A percentile compares a stretch with the other conserved stretches of the same genome.
These are phyloP conservation scores for Ilyonectria robusta DNA, from an alignment of 2,329 filamentous ascomycete species.

Conservation along the genomic window DNA sequence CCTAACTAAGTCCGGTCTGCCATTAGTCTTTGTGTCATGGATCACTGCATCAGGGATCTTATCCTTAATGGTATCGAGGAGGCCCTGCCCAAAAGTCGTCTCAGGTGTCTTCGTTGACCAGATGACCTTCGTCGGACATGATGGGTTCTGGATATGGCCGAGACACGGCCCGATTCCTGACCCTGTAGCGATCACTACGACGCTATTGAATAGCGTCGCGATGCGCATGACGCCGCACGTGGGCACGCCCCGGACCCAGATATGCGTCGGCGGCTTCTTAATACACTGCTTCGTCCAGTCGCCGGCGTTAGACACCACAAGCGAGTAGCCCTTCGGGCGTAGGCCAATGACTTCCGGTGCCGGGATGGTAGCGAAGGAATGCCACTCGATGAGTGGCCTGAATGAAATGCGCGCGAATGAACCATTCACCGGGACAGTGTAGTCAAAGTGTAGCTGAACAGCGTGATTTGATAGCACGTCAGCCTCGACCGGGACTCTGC, in stretches of 20 bases:
- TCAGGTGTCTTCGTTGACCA: conserved; percentile 77
- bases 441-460: conserved; percentile 77
- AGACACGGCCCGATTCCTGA: conserved; percentile 80
- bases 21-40: conserved; percentile 73
- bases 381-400: conserved; percentile 78
- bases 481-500: conserved; percentile 75
- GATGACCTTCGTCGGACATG: conserved; percentile 70
- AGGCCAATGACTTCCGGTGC: conserved; percentile 57
- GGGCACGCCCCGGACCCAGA: conserved; percentile 80
- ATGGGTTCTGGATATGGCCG: conserved; percentile 67
- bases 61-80: conserved; percentile 68
- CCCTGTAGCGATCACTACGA: conserved; percentile 79
- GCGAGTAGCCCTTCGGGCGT: conserved; percentile 68
- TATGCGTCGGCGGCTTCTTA: conserved; percentile 68
- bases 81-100: conserved; percentile 71
- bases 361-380: conserved; percentile 82
- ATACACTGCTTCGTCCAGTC: conserved; percentile 81
- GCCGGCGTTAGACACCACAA: conserved; percentile 79
- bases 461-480: conserved; percentile 82
- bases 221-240: conserved; percentile 55
- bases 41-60: conserved; percentile 76
- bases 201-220: conserved; percentile 74
- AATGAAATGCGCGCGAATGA: conserved; percentile 69
- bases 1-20: conserved; percentile 68
- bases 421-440: conserved; percentile 68